phyloP scores from a whole-genome alignment of 345 rosid species.

The Carallia brachiata region DNA sequence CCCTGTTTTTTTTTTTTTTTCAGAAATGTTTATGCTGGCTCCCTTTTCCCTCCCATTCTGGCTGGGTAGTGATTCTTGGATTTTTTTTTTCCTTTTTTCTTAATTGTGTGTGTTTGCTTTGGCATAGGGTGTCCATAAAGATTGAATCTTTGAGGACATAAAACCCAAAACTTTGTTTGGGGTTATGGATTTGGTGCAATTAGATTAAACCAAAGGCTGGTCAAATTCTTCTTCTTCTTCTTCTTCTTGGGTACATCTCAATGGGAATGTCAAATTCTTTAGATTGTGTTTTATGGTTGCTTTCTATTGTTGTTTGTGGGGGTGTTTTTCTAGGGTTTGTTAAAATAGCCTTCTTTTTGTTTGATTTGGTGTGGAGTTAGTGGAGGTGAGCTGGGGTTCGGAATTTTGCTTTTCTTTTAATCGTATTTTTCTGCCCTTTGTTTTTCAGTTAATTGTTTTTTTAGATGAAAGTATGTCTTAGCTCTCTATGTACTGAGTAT shows the following conservation, averaged over 20 bases:
- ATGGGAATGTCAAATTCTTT: neutral
- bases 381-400: too few species aligned
- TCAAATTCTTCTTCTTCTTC: too few species aligned
- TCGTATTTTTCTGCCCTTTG: too few species aligned
- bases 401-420: too few species aligned
- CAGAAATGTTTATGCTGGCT: neutral
- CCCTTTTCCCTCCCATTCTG: neutral
- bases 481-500: too few species aligned
- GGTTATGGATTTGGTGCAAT: neutral
- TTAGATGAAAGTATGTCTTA: too few species aligned
- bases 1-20: neutral
- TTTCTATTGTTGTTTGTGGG: neutral
- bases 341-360: slow-evolving; percentile 6
- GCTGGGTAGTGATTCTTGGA: neutral
- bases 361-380: neutral
- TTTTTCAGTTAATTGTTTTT: too few species aligned
- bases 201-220: neutral
- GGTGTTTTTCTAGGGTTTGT: neutral
- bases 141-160: neutral
- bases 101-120: neutral
- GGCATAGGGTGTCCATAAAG: slow-evolving; percentile 6
- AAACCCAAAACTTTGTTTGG: slow-evolving; percentile 1
- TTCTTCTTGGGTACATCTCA: too few species aligned
- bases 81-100: neutral
- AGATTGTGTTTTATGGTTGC: neutral